phyloP scores from a whole-genome alignment of 805 yeast genomes.

The Saccharomycopsis sp. region DNA sequence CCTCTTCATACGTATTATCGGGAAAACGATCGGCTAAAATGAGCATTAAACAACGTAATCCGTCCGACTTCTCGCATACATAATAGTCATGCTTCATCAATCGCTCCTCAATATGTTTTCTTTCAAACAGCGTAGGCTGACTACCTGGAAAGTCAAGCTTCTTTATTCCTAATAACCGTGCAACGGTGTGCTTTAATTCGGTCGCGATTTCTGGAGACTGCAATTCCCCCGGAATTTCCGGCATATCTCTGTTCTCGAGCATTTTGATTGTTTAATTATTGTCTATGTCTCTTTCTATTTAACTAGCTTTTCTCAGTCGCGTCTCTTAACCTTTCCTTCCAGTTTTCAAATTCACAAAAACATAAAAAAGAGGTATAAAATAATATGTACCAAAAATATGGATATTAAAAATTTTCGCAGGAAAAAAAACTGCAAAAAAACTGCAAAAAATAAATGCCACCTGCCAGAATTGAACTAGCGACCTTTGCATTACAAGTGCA shows the following conservation, averaged over 20 bases:
- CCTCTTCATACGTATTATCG: slow-evolving; percentile 74
- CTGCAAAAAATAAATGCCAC: slow-evolving; percentile 43
- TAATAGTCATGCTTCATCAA: slow-evolving; percentile 70
- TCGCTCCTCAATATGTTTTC: slow-evolving; percentile 59
- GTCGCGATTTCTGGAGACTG: slow-evolving; percentile 68
- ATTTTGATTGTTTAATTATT: background rate
- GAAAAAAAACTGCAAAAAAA: background rate
- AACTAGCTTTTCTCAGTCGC: background rate
- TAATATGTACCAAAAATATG: too few species aligned
- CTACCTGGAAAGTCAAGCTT: slow-evolving; percentile 74
- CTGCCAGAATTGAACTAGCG: slow-evolving; percentile 92
- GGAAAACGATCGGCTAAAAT: slow-evolving; percentile 42
- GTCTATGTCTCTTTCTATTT: background rate
- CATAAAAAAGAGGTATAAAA: background rate
- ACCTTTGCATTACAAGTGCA: slow-evolving; percentile 99
- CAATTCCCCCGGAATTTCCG: slow-evolving; percentile 77
- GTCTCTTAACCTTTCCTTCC: background rate
- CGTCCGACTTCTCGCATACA: slow-evolving; percentile 96
- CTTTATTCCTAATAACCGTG: slow-evolving; percentile 51
- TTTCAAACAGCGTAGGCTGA: slow-evolving; percentile 88
- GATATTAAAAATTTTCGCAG: background rate
- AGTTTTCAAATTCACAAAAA: background rate
- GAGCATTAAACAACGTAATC: slow-evolving; percentile 75
- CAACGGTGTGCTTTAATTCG: slow-evolving; percentile 62
- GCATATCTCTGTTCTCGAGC: slow-evolving; percentile 46